These are phyloP conservation scores for Leishmania gerbilli DNA, from an alignment of 208 protist genomes.

Conservation along the genomic window DNA sequence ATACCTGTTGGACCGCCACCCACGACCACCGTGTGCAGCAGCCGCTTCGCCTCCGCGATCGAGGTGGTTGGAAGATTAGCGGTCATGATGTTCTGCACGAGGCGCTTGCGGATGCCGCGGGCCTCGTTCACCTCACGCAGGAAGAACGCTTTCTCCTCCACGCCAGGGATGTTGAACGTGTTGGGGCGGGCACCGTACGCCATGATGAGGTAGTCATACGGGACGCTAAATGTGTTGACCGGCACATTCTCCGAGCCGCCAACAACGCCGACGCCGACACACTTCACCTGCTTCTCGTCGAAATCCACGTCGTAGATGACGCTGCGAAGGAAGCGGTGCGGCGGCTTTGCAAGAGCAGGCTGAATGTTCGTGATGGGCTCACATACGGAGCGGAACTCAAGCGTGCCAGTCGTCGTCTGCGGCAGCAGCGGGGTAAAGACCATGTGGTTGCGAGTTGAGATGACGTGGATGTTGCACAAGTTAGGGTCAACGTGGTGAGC, in stretches of 20 bases:
- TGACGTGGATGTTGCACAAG: constrained; percentile 84
- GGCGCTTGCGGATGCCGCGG: constrained; percentile 86
- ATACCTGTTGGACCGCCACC: constrained; percentile 90
- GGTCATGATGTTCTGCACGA: constrained; percentile 93
- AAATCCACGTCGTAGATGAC: constrained; percentile 85
- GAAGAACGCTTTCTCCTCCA: constrained; percentile 88
- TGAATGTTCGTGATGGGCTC: constrained; percentile 87
- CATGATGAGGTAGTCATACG: constrained; percentile 94
- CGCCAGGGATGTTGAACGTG: constrained; percentile 94
- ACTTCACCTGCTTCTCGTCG: constrained; percentile 71
- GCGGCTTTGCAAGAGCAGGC: constrained; percentile 79
- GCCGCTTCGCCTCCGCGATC: constrained; percentile 68
- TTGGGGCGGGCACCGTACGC: constrained; percentile 87
- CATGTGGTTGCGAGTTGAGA: constrained; percentile 93
- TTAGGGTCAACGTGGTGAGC: constrained; percentile 72
- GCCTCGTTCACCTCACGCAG: constrained; percentile 91
- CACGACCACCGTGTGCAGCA: constrained; percentile 92
- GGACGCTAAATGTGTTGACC: constrained; percentile 77
- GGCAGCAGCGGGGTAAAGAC: constrained; percentile 96
- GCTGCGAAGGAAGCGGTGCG: constrained; percentile 77
- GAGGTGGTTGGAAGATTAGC: constrained; percentile 84
- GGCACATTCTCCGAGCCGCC: constrained; percentile 63
- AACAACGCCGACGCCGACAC: constrained; percentile 73
- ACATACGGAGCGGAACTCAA: constrained; percentile 91
- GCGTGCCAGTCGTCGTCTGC: constrained; percentile 89